These are phyloP conservation scores for Cicer chorassanicum DNA, from an alignment of 306 rosid genomes.

Conservation along the genomic window DNA sequence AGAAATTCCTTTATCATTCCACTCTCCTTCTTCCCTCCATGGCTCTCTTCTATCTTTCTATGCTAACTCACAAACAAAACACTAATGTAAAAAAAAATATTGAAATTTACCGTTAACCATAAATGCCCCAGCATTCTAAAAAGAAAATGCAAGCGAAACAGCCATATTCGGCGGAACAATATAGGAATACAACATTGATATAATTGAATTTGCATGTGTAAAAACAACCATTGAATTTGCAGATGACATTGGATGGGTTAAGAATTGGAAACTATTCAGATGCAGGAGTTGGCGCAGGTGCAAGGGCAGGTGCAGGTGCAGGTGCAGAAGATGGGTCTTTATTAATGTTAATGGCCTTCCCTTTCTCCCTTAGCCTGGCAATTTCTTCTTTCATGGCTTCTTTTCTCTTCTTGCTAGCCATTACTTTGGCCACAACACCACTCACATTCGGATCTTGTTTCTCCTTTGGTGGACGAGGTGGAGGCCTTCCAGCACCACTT, in stretches of 20 bases:
- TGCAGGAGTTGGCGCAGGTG: constrained; percentile 23
- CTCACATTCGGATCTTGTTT: constrained; percentile 82
- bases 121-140: constrained; percentile 11
- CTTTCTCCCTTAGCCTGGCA: constrained; percentile 68
- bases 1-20: no score
- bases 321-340: constrained; percentile 8
- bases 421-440: constrained; percentile 79
- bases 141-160: neutral
- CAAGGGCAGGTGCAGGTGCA: constrained; percentile 33
- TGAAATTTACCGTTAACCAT: neutral
- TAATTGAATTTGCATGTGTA: constrained; percentile 3
- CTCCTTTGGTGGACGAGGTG: constrained; percentile 70
- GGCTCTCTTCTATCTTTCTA: no score
- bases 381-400: constrained; percentile 74
- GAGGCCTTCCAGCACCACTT: constrained; percentile 74
- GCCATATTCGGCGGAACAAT: constrained; percentile 4
- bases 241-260: constrained; percentile 28
- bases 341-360: constrained; percentile 50
- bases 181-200: constrained; percentile 7
- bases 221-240: constrained; percentile 10
- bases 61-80: no score
- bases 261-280: constrained; percentile 40
- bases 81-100: no score
- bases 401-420: constrained; percentile 92
- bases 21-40: no score